Evolutionary conservation across 169 alveolate genomes (phyloP), one percentile per base, ranked within the genome.

Genomic region (Neospora caninum): DNA sequence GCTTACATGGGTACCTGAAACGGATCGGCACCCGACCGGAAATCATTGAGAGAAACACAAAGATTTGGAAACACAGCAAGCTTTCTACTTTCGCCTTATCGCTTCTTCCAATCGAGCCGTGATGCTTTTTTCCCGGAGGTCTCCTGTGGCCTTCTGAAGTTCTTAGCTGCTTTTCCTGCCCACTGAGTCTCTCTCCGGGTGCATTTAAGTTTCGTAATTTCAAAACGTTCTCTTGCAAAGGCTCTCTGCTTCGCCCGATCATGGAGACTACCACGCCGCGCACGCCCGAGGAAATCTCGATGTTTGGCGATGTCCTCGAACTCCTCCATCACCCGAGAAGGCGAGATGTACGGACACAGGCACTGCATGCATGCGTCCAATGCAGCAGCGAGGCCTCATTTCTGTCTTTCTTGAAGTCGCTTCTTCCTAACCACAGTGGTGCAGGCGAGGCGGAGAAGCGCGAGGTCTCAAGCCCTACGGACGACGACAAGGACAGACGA

Each of bases 341-440:
- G 27, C 78, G 78, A 20, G 87, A 78, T 34, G 45, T 78, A 78
- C 45, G 87, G 20, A 34, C 42, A 16, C 53, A 78, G 87, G 87
- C 87, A 4, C 31, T 78, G 87, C 87, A 78, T 34, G 87, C 87
- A 39, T 34, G 53, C 87, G 87, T 78, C 87, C 87, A 78, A 45
- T 78, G 87, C 87, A 78, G 87, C 87, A 38, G 53, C 87, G 45
- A 78, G 0, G 29, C 87, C 13, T 78, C 87, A 7, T 78, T 78
- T 34, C 45, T 78, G 45, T 16, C 45, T 45, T 78, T 38, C n/a
- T 45, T 78, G 87, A 34, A n/a, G 78, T 64, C 78, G 10, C 78
- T 64, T 29, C 78, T 64, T 29, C 29, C 36, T n/a, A 27, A 64
- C 27, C 42, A 70, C 73, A 64, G 73, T 13, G 58, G 58, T 9